Evolutionary conservation across 345 rosid species (phyloP), one percentile per base, ranked within the genome.

Genomic region (Rubroshorea leprosula): DNA sequence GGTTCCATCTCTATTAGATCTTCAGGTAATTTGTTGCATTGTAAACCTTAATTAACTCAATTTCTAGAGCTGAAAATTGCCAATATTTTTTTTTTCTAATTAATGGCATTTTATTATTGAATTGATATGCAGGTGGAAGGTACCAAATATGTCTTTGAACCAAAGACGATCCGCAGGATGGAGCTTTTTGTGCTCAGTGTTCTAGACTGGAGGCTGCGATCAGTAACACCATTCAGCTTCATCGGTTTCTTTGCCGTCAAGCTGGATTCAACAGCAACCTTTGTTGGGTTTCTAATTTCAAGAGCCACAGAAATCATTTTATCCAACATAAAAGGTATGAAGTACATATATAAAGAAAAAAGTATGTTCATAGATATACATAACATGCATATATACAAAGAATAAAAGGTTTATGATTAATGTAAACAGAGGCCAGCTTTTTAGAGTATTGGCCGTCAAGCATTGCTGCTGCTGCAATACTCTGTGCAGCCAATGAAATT

Each of bases 131-230:
- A 91, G 98, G 79, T 79, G 10, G 90, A 78, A 74, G 91, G 94
- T 60, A 76, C 85, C 26, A 89, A 74, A 63, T 85, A 74, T 68
- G 25, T 87, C 0, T 93, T 93, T 62, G 94, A 89, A 65, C 80
- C 99, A 16, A 87, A 84, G 73, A 89, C 96, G 54, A 78, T 93
- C 62, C 77, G 76, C 2, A 67, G 96, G 68, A 93, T 93, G 99
- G 99, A 93, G 75, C 77, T 93, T 57, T 85, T 87, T 19, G 96
- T 89, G 67, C 90, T 93, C 7, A 70, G 49, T 45, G 89, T 85
- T 21, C 64, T 93, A 60, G 89, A 93, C 62, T 93, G 99, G 99
- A 85, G 99, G 71, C 83, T 93, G 44, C 74, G 99, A 71, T 86
- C 99, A 1, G 76, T 93, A 17, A 93, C 99, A 2, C 99, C 99